Base-by-base conservation (phyloP, 2,329 filamentous ascomycete genomes). In the Aciculosporium take region DNA sequence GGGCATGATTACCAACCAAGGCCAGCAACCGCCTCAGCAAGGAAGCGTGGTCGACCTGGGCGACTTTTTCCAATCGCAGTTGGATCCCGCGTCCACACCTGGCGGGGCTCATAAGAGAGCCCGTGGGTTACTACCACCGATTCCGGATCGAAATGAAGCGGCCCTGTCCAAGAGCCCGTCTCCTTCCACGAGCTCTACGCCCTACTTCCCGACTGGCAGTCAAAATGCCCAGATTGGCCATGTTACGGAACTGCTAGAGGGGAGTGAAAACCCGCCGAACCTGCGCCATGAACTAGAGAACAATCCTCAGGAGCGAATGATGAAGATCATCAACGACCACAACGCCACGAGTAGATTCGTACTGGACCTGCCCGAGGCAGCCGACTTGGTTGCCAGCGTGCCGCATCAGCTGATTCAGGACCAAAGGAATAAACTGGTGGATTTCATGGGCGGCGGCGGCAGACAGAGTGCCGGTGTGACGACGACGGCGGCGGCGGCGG, bases 321-420 rank as follows among this genome's bases (percentile, higher is more conserved):
- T 80, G 70, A 74, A 70, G 51, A 69, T 81, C 25, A 79, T 80
- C 55, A 72, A 78, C 44, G 73, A 76, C 46, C 72, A 76, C 46
- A 79, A 79, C 47, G 73, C 74, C 17, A 66, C 59, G 46, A 74
- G 65, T 47, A 57, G 59, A 3, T 57, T 60, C 1, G 62, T 65
- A 35, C 57, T 74, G 40, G 66, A 76, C 46, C 63, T 79, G 13
- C 68, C 73, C 6, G 68, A 75, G 41, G 66, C 60, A 7, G 57
- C 57, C 5, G 56, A 63, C 30, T 49, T 78, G 9, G 73, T 75
- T 5, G 69, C 69, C 24, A 71, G 70, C 39, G 69, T 72, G 0
- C 64, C 72, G 3, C 64, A 68, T n/a, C 71, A 66, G 9, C 61
- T 76, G 48, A 70, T 65, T 48, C 65, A 64, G 42, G 74, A 77